Evolutionary conservation across 1,284 basidiomycete genomes (phyloP).

Genomic region (Pascua guehoae): DNA sequence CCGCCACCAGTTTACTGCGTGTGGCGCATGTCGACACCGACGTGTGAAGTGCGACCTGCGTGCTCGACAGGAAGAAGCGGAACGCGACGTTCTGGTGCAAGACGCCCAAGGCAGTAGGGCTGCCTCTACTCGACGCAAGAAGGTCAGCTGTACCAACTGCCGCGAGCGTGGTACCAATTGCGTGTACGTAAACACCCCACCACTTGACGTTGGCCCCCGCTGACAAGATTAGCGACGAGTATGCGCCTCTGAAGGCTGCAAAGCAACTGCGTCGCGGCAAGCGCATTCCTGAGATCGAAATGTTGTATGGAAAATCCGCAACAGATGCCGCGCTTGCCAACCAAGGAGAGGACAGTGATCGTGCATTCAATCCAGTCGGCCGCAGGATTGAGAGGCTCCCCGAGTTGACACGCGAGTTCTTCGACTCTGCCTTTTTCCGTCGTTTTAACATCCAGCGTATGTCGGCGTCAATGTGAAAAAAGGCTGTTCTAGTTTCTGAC

Average conservation of each 20-base stretch:
- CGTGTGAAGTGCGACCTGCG: constrained; percentile 53
- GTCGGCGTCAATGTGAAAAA: constrained; percentile 37
- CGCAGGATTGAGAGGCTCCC: constrained; percentile 39
- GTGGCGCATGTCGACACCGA: constrained; percentile 82
- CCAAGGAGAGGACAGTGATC: constrained; percentile 21
- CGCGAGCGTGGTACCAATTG: constrained; percentile 79
- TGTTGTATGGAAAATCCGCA: constrained; percentile 36
- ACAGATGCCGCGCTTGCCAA: constrained; percentile 31
- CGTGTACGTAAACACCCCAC: constrained; percentile 61
- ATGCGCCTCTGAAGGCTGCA: constrained; percentile 78
- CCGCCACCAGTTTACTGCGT: constrained; percentile 77
- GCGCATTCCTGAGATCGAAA: constrained; percentile 73
- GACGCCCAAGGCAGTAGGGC: constrained; percentile 6
- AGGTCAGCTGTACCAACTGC: constrained; percentile 72
- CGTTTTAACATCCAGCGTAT: constrained; percentile 76
- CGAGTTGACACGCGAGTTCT: constrained; percentile 69
- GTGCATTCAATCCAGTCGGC: constrained; percentile 14
- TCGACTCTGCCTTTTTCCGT: constrained; percentile 73
- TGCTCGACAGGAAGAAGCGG: constrained; percentile 38
- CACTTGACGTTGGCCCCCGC: no score
- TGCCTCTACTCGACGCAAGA: constrained; percentile 6
- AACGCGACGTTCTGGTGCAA: constrained; percentile 11
- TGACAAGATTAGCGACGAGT: constrained; percentile 80
- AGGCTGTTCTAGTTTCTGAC: not conserved
- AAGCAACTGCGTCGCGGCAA: constrained; percentile 77